A percentile compares a stretch with the other conserved stretches of the same genome.
phyloP scores from a whole-genome alignment of 805 yeast species.

The Candida montana region DNA sequence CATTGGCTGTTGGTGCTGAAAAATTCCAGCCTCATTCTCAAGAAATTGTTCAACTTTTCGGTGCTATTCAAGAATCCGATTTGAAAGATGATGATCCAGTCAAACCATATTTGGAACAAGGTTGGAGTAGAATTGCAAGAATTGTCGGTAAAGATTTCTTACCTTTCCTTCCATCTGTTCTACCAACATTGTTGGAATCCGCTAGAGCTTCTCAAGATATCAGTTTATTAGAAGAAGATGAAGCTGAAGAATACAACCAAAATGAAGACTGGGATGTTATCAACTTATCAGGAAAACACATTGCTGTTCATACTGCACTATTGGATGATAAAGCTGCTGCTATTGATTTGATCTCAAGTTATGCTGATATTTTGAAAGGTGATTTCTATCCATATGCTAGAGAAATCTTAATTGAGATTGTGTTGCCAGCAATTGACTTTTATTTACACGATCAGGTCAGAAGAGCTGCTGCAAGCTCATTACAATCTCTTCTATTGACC shows the following conservation, averaged over 20 bases:
- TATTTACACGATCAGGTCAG: constrained; percentile 93
- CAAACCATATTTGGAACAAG: constrained; percentile 80
- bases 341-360: constrained; percentile 77
- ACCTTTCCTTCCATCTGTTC: constrained; percentile 75
- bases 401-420: constrained; percentile 71
- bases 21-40: constrained; percentile 72
- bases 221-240: constrained; percentile 80
- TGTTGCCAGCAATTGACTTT: constrained; percentile 84
- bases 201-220: constrained; percentile 91
- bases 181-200: constrained; percentile 81
- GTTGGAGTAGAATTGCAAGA: constrained; percentile 92
- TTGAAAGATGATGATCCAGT: constrained; percentile 78
- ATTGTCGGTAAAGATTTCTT: constrained; percentile 80
- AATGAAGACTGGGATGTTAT: constrained; percentile 96
- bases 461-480: constrained; percentile 79
- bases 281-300: constrained; percentile 82
- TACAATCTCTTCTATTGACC: constrained; percentile 70
- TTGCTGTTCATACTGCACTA: constrained; percentile 92
- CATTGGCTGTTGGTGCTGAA: constrained; percentile 91
- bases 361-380: constrained; percentile 78
- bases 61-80: constrained; percentile 57
- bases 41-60: constrained; percentile 68
- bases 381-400: constrained; percentile 79
- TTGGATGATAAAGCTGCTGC: constrained; percentile 92
- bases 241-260: constrained; percentile 75